Evolutionary conservation across 331 rosid genomes (phyloP).

Genomic region (Quercus tomentella): DNA sequence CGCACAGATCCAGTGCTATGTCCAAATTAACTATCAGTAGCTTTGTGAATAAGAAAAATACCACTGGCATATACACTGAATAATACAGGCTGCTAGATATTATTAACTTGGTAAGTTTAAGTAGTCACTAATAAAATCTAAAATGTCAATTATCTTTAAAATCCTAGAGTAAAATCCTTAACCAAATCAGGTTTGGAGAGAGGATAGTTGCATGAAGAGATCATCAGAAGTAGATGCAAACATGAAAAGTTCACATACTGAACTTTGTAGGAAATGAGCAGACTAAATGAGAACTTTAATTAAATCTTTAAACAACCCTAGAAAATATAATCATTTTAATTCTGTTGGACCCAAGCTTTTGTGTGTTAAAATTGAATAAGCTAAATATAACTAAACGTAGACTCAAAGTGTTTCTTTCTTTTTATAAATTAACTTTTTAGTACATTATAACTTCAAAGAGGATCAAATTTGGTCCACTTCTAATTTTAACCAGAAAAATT

Average conservation of each 20-base stretch:
- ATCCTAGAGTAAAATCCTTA: background rate
- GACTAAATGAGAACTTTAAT: background rate
- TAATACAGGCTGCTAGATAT: background rate
- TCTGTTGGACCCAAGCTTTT: background rate
- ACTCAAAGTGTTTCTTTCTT: background rate
- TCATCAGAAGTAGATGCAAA: background rate
- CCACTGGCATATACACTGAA: no score
- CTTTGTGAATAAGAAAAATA: no score
- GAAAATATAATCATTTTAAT: background rate
- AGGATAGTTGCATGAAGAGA: background rate
- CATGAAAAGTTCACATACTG: background rate
- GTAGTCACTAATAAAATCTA: background rate
- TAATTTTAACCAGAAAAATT: background rate
- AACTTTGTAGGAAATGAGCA: background rate
- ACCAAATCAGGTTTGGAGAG: background rate
- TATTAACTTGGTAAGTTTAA: background rate
- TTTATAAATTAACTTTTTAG: background rate
- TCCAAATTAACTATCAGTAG: no score
- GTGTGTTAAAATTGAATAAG: background rate
- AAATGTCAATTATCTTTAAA: background rate
- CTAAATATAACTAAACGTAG: background rate
- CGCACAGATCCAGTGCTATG: no score
- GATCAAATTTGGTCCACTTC: background rate
- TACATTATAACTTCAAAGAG: background rate
- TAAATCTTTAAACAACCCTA: background rate